Percentiles rank a stretch among this genome's conserved stretches.
These are phyloP conservation scores for Sclerotiophoma versabilis DNA, from an alignment of 2,329 filamentous ascomycete species.

Conservation along the genomic window DNA sequence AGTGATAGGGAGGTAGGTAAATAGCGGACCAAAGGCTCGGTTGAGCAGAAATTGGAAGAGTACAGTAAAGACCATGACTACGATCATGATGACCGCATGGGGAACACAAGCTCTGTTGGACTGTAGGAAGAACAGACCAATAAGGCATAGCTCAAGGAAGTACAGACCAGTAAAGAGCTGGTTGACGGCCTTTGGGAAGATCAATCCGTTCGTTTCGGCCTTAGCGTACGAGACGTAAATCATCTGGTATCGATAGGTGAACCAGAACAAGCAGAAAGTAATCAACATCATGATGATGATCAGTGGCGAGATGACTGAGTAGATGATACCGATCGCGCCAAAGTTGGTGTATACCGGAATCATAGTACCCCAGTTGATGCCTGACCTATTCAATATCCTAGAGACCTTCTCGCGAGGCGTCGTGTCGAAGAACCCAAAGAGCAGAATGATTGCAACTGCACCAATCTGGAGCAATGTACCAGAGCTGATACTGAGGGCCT, in stretches of 20 bases:
- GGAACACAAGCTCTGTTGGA: constrained; percentile 70
- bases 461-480: constrained; percentile 85
- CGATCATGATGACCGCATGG: constrained; percentile 86
- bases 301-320: constrained; percentile 85
- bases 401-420: constrained; percentile 84
- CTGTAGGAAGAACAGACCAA: constrained; percentile 87
- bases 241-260: constrained; percentile 96
- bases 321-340: constrained; percentile 86
- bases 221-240: constrained; percentile 91
- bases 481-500: constrained; percentile 88
- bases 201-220: constrained; percentile 87
- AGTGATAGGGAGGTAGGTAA: constrained; percentile 90
- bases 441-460: constrained; percentile 78
- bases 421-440: constrained; percentile 81
- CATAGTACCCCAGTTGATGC: constrained; percentile 88
- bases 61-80: constrained; percentile 72
- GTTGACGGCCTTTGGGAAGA: constrained; percentile 93
- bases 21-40: constrained; percentile 80
- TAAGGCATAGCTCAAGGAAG: constrained; percentile 88
- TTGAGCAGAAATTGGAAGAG: constrained; percentile 85
- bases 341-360: constrained; percentile 98
- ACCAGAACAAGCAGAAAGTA: constrained; percentile 89
- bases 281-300: constrained; percentile 93
- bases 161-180: constrained; percentile 95
- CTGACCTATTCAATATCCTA: constrained; percentile 78